A percentile compares a stretch with the other conserved stretches of the same genome.
These are phyloP conservation scores for Penicillium sp. DNA, from an alignment of 2,329 filamentous ascomycete species.

Conservation along the genomic window DNA sequence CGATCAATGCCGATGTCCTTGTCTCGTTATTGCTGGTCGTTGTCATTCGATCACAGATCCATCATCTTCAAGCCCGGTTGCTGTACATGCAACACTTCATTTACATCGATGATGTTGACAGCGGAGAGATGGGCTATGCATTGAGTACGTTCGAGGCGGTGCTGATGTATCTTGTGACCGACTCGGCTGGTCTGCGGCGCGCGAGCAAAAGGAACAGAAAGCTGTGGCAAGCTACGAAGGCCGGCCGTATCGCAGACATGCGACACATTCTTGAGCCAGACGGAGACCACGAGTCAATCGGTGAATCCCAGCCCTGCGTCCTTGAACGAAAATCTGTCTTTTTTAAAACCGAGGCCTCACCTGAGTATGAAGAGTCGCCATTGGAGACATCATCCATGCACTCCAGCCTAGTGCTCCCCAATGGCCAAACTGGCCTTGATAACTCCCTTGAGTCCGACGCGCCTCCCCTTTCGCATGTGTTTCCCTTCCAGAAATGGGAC, in stretches of 20 bases:
- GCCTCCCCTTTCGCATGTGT: constrained; percentile 67
- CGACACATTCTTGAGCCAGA: constrained; percentile 73
- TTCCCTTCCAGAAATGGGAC: constrained; percentile 71
- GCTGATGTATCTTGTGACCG: constrained; percentile 74
- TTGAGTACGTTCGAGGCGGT: constrained; percentile 95
- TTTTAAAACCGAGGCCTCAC: constrained; percentile 34
- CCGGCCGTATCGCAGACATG: constrained; percentile 69
- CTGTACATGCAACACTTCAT: constrained; percentile 97
- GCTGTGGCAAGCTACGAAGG: constrained; percentile 78
- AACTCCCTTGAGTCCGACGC: constrained; percentile 20
- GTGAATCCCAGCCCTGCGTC: constrained; percentile 36
- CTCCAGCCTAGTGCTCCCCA: constrained; percentile 16
- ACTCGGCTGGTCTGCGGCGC: constrained; percentile 73
- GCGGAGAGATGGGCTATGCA: constrained; percentile 91
- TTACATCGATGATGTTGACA: constrained; percentile 96
- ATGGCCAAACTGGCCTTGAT: constrained; percentile 11
- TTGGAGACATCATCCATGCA: constrained; percentile 19
- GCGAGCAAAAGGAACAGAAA: constrained; percentile 80
- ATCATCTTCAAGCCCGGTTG: constrained; percentile 79
- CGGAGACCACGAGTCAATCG: constrained; percentile 37
- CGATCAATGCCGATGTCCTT: constrained; percentile 80
- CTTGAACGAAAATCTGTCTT: constrained; percentile 25
- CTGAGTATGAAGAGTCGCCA: constrained; percentile 20
- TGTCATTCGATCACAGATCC: constrained; percentile 82
- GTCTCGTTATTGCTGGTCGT: constrained; percentile 88